A percentile compares a stretch with the other conserved stretches of the same genome.
These are phyloP conservation scores for Acanthamoeba lugdunensis DNA, from an alignment of 208 protist genomes.

Conservation along the genomic window DNA sequence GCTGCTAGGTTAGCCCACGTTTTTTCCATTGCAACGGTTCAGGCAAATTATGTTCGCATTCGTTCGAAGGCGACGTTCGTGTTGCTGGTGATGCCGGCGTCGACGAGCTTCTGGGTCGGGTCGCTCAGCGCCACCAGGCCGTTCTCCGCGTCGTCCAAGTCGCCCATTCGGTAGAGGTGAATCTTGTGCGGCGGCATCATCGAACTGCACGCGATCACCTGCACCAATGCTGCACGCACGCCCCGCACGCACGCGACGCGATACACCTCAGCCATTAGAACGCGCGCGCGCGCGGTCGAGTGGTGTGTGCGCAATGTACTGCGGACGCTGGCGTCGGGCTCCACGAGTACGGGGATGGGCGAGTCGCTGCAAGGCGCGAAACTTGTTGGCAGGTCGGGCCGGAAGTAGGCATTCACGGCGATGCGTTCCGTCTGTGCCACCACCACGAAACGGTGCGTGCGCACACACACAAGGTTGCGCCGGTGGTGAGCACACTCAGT, in stretches of 20 bases:
- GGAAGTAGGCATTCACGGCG: neutral
- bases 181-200: slow-evolving; percentile 16
- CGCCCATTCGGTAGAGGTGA: neutral
- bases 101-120: neutral
- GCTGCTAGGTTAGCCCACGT: too few species aligned
- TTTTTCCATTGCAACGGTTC: too few species aligned
- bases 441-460: too few species aligned
- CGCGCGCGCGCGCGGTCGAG: neutral
- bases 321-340: neutral
- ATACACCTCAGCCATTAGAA: neutral
- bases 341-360: slow-evolving; percentile 3
- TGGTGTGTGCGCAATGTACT: neutral
- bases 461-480: too few species aligned
- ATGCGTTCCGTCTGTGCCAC: neutral
- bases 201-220: neutral
- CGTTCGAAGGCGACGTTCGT: neutral
- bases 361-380: too few species aligned
- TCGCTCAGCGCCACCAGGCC: neutral
- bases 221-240: neutral
- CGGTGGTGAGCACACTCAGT: neutral
- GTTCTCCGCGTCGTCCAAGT: neutral
- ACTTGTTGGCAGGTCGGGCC: too few species aligned
- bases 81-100: slow-evolving; percentile 1
- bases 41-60: too few species aligned
- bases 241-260: too few species aligned